Base-by-base conservation (phyloP, 73 alveolate species). In the Tetrahymena malaccensis region DNA sequence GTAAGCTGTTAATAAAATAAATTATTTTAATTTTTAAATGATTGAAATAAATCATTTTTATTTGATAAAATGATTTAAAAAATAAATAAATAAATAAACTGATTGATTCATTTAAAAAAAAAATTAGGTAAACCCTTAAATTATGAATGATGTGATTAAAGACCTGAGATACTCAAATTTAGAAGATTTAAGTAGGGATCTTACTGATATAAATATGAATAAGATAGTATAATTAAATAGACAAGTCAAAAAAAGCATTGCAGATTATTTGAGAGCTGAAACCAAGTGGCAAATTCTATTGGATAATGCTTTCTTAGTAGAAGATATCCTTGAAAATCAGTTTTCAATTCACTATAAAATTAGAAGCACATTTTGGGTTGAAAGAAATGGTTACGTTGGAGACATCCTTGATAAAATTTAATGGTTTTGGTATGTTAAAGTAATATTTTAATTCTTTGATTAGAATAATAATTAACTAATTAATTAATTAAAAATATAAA, bases 191-290 rank as follows among this genome's bases (percentile, higher is more conserved):
- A 34, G 84, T 15, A 50, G 44, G 25, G 43, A 93, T 85, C 56
- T 85, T 43, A 93, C 27, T 35, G 94, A 27, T 35, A 34, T 84
- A 31, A 38, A 93, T 38, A 43, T 93, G 95, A 43, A 37, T 38
- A 93, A 93, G 27, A 43, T 93, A 43, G 38, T 93, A 10, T 94
- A 55, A 34, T 37, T 89, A 34, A 95, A 95, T 93, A 95, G 85
- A 43, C 35, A 89, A 13, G 95, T 43, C 85, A 95, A 95, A 31
- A 95, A 95, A 50, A 50, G 40, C 13, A 83, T 94, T 10, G 85
- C 97, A 35, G 97, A 95, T 50, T 95, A 89, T 27, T 85, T 56
- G 58, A 95, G 97, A 95, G 95, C 95, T 0, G 27, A 89, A 85
- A 89, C 95, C 19, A 95, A 95, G 57, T 95, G 97, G 97, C 85